phyloP scores from a whole-genome alignment of 495 filamentous ascomycete genomes.

The Articulospora tetracladia region DNA sequence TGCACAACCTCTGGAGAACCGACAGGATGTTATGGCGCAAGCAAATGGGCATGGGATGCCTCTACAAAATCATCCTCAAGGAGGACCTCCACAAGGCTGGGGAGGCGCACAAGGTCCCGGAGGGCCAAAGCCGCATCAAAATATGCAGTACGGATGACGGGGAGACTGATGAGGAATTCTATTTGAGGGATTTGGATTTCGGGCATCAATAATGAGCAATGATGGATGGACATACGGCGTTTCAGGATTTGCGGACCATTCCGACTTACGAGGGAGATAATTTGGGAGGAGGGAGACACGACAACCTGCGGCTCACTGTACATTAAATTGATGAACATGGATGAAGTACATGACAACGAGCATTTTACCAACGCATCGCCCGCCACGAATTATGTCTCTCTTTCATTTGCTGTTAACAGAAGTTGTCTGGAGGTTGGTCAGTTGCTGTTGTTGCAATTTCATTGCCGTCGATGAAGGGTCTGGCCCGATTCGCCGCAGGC shows the following conservation, averaged over 20 bases:
- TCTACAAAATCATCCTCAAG: conserved; percentile 36
- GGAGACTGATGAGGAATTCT: neutral
- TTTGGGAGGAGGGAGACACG: neutral
- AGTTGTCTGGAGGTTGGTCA: no score
- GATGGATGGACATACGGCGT: neutral
- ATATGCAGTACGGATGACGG: conserved; percentile 25
- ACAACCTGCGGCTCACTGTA: neutral
- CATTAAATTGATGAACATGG: neutral
- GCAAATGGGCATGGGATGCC: conserved; percentile 35
- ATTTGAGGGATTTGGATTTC: neutral
- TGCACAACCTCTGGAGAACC: conserved; percentile 47
- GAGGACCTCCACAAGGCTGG: conserved; percentile 18
- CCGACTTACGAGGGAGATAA: neutral
- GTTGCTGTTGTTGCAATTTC: neutral
- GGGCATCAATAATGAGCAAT: neutral
- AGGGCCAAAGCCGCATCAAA: conserved; percentile 17
- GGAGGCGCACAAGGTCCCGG: conserved; percentile 12
- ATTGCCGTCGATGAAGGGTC: no score
- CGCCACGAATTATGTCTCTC: neutral
- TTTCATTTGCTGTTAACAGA: neutral
- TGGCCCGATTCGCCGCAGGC: no score
- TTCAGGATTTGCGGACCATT: neutral
- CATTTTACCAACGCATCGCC: neutral
- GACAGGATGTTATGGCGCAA: conserved; percentile 45
- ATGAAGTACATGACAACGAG: no score